A percentile compares a stretch with the other conserved stretches of the same genome.
These are phyloP conservation scores for Bruguiera hainesii DNA, from an alignment of 441 rosid genomes.

Conservation along the genomic window DNA sequence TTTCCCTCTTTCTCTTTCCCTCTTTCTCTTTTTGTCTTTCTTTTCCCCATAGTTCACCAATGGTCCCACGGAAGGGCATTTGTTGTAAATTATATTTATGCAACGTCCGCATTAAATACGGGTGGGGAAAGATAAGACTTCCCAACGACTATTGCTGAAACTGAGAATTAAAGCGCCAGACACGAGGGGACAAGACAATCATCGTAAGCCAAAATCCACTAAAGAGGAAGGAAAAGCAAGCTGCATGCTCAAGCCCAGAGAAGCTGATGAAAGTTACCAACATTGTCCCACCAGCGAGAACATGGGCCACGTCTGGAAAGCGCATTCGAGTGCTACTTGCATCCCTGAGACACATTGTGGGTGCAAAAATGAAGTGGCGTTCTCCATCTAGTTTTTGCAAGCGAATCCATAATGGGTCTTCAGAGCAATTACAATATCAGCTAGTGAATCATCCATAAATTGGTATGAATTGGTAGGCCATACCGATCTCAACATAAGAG, in stretches of 20 bases:
- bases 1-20: no score
- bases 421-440: neutral
- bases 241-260: neutral
- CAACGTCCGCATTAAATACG: no score
- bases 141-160: neutral
- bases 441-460: neutral
- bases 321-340: neutral
- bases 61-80: no score
- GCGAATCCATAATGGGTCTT: no score
- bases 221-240: neutral
- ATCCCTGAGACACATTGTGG: neutral
- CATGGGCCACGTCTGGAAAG: neutral
- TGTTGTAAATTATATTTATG: no score
- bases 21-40: no score
- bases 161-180: neutral
- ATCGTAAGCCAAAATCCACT: neutral
- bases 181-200: neutral
- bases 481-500: neutral
- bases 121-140: neutral
- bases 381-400: no score
- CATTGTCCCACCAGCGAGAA: neutral
- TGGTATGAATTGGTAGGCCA: neutral
- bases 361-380: no score
- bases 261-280: neutral
- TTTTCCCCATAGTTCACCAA: no score